Evolutionary conservation across 257 asterid genomes (phyloP).

Genomic region (Solanum chiquidenum): DNA sequence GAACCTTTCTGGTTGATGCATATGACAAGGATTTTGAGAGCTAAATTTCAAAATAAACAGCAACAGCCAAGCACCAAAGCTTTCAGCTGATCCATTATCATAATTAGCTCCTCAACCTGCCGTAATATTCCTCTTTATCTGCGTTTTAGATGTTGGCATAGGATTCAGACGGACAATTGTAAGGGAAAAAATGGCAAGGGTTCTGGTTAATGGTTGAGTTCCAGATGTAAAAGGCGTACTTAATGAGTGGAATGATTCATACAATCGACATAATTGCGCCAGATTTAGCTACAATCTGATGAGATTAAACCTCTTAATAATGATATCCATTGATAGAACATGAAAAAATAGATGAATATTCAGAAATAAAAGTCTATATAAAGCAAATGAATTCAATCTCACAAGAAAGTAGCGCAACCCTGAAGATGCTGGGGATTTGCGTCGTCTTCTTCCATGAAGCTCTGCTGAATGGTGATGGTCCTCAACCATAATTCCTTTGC

Average conservation of each 20-base stretch:
- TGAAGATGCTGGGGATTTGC: not conserved
- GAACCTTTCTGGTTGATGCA: constrained; percentile 32
- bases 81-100: not conserved
- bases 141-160: not conserved
- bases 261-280: constrained; percentile 15
- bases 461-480: not conserved
- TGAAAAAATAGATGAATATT: not conserved
- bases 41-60: not conserved
- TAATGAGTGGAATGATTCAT: constrained; percentile 22
- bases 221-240: not conserved
- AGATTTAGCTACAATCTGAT: constrained; percentile 16
- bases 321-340: constrained; percentile 19
- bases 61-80: not conserved
- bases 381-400: not conserved
- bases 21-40: constrained; percentile 4
- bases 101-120: not conserved
- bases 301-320: constrained; percentile 20
- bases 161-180: not conserved
- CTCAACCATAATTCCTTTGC: not conserved
- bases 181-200: not conserved
- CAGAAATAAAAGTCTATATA: not conserved
- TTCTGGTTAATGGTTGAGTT: not conserved
- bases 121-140: not conserved
- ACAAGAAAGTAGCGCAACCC: not conserved
- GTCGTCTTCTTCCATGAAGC: not conserved